Evolutionary conservation across 2,329 filamentous ascomycete species (phyloP), one percentile per base, ranked within the genome.

Genomic region (Botrytis hyacinthi): DNA sequence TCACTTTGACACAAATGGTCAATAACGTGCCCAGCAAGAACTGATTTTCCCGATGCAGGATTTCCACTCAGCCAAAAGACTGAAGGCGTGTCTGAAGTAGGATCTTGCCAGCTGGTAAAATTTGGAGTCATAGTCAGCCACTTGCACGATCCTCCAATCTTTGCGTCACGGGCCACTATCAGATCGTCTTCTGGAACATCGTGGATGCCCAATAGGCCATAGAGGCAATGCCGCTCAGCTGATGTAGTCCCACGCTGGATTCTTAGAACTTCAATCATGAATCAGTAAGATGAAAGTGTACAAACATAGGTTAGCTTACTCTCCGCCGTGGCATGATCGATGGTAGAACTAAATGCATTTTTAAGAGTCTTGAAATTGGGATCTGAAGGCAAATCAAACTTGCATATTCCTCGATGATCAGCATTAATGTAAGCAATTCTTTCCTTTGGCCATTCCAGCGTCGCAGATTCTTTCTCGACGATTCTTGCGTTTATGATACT

Each of bases 371-470:
- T 42, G 57, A 78, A 78, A 61, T 75, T 75, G 9, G 79, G 74
- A 74, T 82, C 80, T 32, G 73, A 26, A 6, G 68, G 74, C 70
- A 73, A 79, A 6, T 68, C 26, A 72, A 77, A 83, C 70, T 82
- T 83, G 77, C 80, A 81, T 12, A 83, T 75, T 61, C 62, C 60
- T 67, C 80, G 80, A 73, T 82, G 81, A 75, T 82, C 79, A n/a
- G 81, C 81, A 74, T 80, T 70, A 29, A 59, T 59, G 16, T 32
- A 59, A 59, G 54, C n/a, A 59, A 59, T 29, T 10, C 80, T 72
- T 65, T 82, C 80, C 1, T 73, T 74, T 12, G 76, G 76, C 74
- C 81, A 81, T 6, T 79, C 80, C 51, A 81, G 74, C 2, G 76
- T 76, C 14, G 80, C 77, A 10, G 79, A 80, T 12, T 78, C 75